A percentile compares a stretch with the other conserved stretches of the same genome.
Evolutionary conservation across 169 alveolate species (phyloP).

Genomic region (Plasmodium billcollinsi): DNA sequence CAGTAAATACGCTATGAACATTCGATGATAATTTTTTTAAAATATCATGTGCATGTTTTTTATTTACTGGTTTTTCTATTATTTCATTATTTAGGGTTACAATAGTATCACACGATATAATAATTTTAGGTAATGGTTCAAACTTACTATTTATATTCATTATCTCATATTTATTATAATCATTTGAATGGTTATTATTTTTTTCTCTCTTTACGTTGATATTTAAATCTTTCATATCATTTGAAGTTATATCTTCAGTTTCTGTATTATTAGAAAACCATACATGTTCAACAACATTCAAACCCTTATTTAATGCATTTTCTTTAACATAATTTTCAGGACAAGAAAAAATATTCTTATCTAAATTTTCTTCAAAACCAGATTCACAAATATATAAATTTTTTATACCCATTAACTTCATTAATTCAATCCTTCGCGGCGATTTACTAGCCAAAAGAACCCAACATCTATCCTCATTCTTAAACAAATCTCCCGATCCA

Average conservation of each 20-base stretch:
- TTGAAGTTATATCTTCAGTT: not conserved
- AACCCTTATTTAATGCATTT: conserved; percentile 84
- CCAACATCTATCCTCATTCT: conserved; percentile 43
- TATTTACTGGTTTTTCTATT: conserved; percentile 84
- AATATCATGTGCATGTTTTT: conserved; percentile 80
- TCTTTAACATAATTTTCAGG: conserved; percentile 82
- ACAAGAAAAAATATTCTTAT: conserved; percentile 66
- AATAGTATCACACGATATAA: conserved; percentile 82
- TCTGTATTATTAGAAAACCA: conserved; percentile 40
- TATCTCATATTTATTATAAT: conserved; percentile 9
- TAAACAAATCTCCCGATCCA: conserved; percentile 49
- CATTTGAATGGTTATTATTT: not conserved
- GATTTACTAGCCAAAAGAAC: conserved; percentile 68
- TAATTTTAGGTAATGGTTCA: conserved; percentile 51
- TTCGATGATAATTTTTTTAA: conserved; percentile 67
- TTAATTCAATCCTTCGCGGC: conserved; percentile 66
- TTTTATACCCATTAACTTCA: conserved; percentile 59
- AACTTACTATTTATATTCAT: conserved; percentile 23
- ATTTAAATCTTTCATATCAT: not conserved
- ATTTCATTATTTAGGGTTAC: conserved; percentile 75
- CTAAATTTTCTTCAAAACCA: conserved; percentile 84
- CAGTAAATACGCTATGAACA: conserved; percentile 80
- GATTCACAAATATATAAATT: conserved; percentile 75
- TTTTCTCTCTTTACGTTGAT: not conserved
- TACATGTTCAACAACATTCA: conserved; percentile 78